Evolutionary conservation across 2,329 filamentous ascomycete species (phyloP).

Genomic region (Ascocoryne sarcoides): DNA sequence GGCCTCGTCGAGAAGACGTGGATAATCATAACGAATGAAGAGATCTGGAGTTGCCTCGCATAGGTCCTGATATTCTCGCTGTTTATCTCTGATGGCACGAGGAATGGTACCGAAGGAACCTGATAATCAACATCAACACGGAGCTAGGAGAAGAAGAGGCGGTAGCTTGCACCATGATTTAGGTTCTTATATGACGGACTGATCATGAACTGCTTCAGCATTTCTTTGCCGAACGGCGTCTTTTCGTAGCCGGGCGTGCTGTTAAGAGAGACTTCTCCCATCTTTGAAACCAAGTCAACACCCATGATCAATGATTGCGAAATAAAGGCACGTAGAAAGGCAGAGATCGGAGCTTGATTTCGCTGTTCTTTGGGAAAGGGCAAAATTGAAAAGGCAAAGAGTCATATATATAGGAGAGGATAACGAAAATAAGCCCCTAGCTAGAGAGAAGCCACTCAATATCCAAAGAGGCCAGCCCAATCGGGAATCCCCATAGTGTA

Average conservation of each 20-base stretch:
- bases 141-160: too few species aligned
- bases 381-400: too few species aligned
- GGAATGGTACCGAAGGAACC: constrained; percentile 79
- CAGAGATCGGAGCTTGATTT: too few species aligned
- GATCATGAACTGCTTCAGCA: constrained; percentile 29
- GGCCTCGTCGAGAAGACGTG: constrained; percentile 51
- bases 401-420: too few species aligned
- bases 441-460: too few species aligned
- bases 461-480: too few species aligned
- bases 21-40: constrained; percentile 64
- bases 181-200: constrained; percentile 27
- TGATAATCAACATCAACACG: constrained; percentile 3
- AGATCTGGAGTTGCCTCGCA: constrained; percentile 61
- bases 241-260: constrained; percentile 15
- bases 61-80: constrained; percentile 56
- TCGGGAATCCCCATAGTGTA: too few species aligned
- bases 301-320: background rate
- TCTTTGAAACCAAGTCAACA: constrained; percentile 1
- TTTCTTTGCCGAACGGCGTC: constrained; percentile 27
- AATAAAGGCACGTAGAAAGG: too few species aligned
- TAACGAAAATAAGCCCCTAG: too few species aligned
- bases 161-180: constrained; percentile 29
- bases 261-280: constrained; percentile 15
- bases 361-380: too few species aligned
- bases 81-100: constrained; percentile 45